These are phyloP conservation scores for Podila clonocystis DNA, from an alignment of 192 early-diverging fungal species.

Conservation along the genomic window DNA sequence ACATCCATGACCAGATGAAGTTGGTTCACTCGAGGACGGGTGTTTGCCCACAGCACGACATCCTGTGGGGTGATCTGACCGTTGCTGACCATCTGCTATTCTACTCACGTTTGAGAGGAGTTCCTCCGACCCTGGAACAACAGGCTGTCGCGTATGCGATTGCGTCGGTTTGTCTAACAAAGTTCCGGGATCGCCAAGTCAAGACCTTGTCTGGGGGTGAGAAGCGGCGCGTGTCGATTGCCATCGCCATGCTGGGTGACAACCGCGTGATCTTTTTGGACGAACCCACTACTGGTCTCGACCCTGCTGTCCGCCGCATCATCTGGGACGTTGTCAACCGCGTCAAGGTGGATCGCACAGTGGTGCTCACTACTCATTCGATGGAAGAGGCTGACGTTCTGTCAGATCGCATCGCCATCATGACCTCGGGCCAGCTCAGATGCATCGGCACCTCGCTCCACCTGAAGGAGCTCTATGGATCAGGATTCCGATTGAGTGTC, in stretches of 20 bases:
- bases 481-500: conserved; percentile 62
- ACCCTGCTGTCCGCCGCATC: conserved; percentile 57
- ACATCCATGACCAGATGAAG: conserved; percentile 37
- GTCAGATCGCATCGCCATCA: conserved; percentile 60
- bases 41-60: conserved; percentile 67
- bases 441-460: conserved; percentile 62
- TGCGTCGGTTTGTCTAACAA: conserved; percentile 40
- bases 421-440: conserved; percentile 57
- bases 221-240: conserved; percentile 64
- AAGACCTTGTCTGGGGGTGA: conserved; percentile 63
- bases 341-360: conserved; percentile 54
- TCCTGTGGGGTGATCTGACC: conserved; percentile 58
- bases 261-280: conserved; percentile 62
- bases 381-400: conserved; percentile 75
- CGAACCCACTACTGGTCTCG: conserved; percentile 70
- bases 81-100: conserved; percentile 59
- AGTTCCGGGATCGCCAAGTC: conserved; percentile 47
- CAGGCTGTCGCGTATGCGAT: conserved; percentile 32
- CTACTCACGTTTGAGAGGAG: conserved; percentile 58
- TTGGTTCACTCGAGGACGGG: conserved; percentile 54
- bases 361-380: conserved; percentile 71
- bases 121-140: conserved; percentile 30
- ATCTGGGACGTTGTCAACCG: conserved; percentile 67
- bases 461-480: conserved; percentile 64
- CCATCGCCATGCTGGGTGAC: conserved; percentile 64